Evolutionary conservation across 768 basidiomycete species (phyloP).

Genomic region (Psilocybe subaeruginosa): DNA sequence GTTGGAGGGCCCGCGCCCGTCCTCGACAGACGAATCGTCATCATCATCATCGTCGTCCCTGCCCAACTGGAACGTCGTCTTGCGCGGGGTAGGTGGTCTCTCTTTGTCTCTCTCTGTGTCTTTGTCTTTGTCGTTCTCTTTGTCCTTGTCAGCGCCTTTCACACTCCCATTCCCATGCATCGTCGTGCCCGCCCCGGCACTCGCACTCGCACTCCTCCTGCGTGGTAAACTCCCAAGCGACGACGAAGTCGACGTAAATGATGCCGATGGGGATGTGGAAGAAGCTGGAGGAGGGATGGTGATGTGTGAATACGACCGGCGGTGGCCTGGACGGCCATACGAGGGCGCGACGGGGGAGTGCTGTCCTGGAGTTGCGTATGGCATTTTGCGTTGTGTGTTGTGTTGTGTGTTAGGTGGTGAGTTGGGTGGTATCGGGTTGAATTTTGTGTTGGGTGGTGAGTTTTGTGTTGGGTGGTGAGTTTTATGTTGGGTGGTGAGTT

Average conservation of each 20-base stretch:
- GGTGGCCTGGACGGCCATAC: conserved; percentile 35
- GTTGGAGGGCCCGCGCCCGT: conserved; percentile 11
- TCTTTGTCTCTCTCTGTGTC: too few species aligned
- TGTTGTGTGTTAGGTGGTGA: background rate
- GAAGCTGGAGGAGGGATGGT: background rate
- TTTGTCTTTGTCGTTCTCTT: too few species aligned
- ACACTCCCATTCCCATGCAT: background rate
- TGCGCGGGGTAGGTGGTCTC: conserved; percentile 9
- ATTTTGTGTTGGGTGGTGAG: too few species aligned
- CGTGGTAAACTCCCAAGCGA: background rate
- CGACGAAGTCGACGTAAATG: conserved; percentile 8
- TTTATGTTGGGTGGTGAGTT: too few species aligned
- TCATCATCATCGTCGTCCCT: conserved; percentile 33
- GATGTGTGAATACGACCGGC: conserved; percentile 34
- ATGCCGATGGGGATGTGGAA: background rate
- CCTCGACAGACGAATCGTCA: conserved; percentile 22
- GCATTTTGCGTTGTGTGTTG: background rate
- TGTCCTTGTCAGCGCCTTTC: background rate
- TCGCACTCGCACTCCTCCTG: background rate
- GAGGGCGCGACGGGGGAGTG: background rate
- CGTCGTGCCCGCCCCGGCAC: background rate
- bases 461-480: too few species aligned
- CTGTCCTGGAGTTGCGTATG: background rate
- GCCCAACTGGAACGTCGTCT: conserved; percentile 38
- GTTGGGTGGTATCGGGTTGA: too few species aligned